These are phyloP conservation scores for Trametes versicolor DNA, from an alignment of 1,284 basidiomycete species.

Conservation along the genomic window DNA sequence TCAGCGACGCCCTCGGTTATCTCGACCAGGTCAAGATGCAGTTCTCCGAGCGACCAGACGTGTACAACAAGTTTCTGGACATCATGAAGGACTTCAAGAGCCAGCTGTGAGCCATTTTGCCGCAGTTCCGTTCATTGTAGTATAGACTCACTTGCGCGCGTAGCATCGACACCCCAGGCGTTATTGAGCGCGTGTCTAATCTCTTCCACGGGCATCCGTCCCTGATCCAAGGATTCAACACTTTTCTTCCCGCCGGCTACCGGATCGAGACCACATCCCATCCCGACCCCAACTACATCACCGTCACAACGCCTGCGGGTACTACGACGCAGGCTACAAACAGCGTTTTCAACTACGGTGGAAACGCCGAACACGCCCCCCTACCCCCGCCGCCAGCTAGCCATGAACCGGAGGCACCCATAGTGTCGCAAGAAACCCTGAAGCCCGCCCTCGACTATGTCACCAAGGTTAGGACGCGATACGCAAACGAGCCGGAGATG, in stretches of 20 bases:
- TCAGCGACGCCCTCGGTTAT: conserved; percentile 93
- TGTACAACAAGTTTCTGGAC: conserved; percentile 95
- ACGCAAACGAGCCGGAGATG: conserved; percentile 84
- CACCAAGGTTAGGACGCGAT: conserved; percentile 96
- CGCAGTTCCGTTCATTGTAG: background rate
- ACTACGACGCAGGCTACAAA: conserved; percentile 54
- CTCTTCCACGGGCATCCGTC: conserved; percentile 92
- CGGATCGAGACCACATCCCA: conserved; percentile 83
- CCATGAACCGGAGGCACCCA: conserved; percentile 22
- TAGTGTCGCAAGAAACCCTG: conserved; percentile 44
- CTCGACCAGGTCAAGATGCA: conserved; percentile 93
- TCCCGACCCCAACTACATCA: conserved; percentile 72
- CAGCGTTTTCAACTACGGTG: conserved; percentile 33
- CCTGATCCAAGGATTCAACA: conserved; percentile 98
- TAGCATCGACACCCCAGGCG: conserved; percentile 97
- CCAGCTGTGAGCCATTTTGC: conserved; percentile 67
- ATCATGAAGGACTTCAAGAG: conserved; percentile 99
- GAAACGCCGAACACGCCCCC: conserved; percentile 6
- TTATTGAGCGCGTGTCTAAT: conserved; percentile 94
- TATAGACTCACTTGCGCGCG: background rate
- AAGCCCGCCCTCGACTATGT: conserved; percentile 93
- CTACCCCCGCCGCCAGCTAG: conserved; percentile 3
- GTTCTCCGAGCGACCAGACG: conserved; percentile 89
- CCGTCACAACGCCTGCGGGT: conserved; percentile 88
- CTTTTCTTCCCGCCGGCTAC: conserved; percentile 95